Conservation (phyloP, 2,329 filamentous ascomycete genomes). For the Phoma herbarum region DNA sequence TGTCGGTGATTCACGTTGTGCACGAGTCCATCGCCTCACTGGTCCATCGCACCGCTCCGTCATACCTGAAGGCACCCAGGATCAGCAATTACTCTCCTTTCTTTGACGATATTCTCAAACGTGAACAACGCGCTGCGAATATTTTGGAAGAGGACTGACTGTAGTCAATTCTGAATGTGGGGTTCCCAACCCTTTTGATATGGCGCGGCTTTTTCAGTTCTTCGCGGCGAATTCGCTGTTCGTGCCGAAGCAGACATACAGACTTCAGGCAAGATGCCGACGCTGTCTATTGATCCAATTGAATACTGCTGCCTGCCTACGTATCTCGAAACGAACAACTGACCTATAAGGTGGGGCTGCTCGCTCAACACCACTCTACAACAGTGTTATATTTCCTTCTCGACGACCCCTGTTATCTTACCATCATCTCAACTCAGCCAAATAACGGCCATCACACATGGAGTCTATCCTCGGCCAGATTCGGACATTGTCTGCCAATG, state of each 20-base stretch:
- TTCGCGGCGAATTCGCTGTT: constrained; percentile 5
- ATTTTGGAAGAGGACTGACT: too few species aligned
- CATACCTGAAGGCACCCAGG: too few species aligned
- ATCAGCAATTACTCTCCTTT: too few species aligned
- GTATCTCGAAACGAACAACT: neutral
- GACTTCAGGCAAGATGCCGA: constrained; percentile 1
- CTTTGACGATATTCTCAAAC: too few species aligned
- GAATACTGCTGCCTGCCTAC: neutral
- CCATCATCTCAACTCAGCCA: neutral
- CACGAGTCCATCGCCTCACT: too few species aligned
- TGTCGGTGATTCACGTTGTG: too few species aligned
- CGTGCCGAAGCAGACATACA: neutral
- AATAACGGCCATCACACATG: constrained; percentile 32
- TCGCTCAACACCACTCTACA: neutral
- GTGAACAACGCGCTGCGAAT: too few species aligned
- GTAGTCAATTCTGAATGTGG: too few species aligned
- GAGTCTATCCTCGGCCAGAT: constrained; percentile 33
- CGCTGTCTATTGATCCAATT: neutral
- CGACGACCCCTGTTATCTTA: too few species aligned
- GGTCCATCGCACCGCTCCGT: too few species aligned
- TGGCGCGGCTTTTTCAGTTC: constrained; percentile 4
- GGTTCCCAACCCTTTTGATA: too few species aligned
- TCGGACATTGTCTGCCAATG: constrained; percentile 29
- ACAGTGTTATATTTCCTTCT: neutral
- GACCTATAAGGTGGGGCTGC: neutral